phyloP scores from a whole-genome alignment of 495 filamentous ascomycete species.

The Aspergillus cavernicola region DNA sequence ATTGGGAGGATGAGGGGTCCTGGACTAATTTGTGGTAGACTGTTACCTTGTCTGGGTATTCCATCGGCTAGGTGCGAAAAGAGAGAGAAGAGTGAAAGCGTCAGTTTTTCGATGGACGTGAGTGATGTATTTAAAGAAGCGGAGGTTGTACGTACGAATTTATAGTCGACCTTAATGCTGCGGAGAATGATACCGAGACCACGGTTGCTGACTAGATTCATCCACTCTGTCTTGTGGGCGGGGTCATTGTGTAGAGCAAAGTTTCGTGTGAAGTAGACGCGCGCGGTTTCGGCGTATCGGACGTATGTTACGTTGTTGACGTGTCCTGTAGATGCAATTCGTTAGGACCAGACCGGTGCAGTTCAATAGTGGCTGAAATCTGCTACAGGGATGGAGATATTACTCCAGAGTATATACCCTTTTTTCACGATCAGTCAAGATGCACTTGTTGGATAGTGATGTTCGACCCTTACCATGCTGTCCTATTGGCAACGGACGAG shows the following conservation, averaged over 20 bases:
- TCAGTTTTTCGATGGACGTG: no score
- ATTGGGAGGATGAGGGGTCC: slow-evolving; percentile 38
- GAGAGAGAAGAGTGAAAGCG: not conserved
- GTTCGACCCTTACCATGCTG: slow-evolving; percentile 45
- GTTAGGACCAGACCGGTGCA: no score
- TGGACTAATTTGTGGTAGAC: slow-evolving; percentile 78
- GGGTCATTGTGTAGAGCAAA: slow-evolving; percentile 69
- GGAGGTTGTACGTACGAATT: slow-evolving; percentile 78
- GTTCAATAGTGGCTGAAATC: no score
- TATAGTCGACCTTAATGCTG: slow-evolving; percentile 81
- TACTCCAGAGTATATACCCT: slow-evolving; percentile 22
- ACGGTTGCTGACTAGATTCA: slow-evolving; percentile 60
- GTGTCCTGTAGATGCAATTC: slow-evolving; percentile 51
- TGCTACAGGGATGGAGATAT: no score
- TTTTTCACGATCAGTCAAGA: slow-evolving; percentile 12
- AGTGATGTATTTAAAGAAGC: no score
- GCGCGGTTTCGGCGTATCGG: slow-evolving; percentile 79
- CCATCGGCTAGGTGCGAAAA: slow-evolving; percentile 67
- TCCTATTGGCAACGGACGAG: slow-evolving; percentile 38
- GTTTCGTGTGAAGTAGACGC: slow-evolving; percentile 79
- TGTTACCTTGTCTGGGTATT: slow-evolving; percentile 79
- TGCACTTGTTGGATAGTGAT: not conserved
- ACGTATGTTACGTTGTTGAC: slow-evolving; percentile 87
- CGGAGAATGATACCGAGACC: slow-evolving; percentile 74
- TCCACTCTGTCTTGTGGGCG: slow-evolving; percentile 62